phyloP scores from a whole-genome alignment of 306 rosid genomes.

The Luffa aegyptiaca region DNA sequence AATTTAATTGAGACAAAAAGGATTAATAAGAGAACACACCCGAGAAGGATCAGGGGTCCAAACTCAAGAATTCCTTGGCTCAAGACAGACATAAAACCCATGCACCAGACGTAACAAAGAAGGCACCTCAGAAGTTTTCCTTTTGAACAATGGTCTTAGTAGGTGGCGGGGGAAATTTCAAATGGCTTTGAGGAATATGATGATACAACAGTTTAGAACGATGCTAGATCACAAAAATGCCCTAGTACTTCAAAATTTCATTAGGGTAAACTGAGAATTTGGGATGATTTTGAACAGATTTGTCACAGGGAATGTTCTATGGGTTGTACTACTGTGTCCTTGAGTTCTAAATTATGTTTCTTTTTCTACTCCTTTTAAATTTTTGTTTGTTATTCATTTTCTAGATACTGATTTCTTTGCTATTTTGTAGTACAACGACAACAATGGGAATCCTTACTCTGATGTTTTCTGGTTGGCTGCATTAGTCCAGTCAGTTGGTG shows the following conservation, averaged over 20 bases:
- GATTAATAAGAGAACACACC: neutral
- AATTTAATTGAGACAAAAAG: neutral
- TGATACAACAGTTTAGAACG: neutral
- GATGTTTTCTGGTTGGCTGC: slow-evolving; percentile 98
- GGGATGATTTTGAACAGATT: neutral
- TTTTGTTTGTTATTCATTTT: neutral
- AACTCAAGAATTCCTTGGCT: neutral
- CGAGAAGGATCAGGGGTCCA: neutral
- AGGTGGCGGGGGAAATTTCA: neutral
- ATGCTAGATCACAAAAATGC: neutral
- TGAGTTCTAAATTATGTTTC: neutral
- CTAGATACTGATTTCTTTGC: neutral
- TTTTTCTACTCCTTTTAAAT: neutral
- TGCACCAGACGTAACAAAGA: neutral
- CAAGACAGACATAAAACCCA: neutral
- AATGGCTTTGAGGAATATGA: neutral
- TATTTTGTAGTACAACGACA: slow-evolving; percentile 77
- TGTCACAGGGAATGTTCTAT: neutral
- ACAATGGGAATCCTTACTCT: slow-evolving; percentile 83
- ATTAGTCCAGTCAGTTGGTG: slow-evolving; percentile 79
- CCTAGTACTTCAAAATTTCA: neutral
- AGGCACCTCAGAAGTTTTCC: neutral
- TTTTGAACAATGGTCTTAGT: neutral
- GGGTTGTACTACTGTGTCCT: too few relatives aligned
- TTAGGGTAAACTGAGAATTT: neutral